Evolutionary conservation across 495 filamentous ascomycete species (phyloP), one percentile per base, ranked within the genome.

Genomic region (Cenococcum geophilum): DNA sequence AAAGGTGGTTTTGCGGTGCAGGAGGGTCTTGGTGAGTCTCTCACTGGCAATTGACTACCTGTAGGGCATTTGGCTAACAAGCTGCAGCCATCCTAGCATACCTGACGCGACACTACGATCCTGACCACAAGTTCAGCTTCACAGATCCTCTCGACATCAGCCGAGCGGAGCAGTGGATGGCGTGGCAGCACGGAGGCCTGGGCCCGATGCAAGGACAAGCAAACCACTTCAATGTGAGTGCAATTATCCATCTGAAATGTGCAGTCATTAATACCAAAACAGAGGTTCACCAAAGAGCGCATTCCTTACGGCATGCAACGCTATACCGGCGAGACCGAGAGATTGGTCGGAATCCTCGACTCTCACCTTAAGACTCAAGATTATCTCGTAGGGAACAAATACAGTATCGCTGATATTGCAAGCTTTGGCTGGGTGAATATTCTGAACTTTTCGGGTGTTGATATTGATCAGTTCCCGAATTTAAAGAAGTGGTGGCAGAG

Each of bases 191-290:
- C 45, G 73, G 71, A 5, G 73, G 73, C 1, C 56, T 75, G 1
- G 73, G 73, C 20, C 73, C 73, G 2, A 73, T 73, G 73, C 73
- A 74, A 59, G 72, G 70, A 1, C 70, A 74, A 53, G 68, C 69
- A 1, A 74, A 74, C 57, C 72, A 75, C 57, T 75, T 73, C 67
- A 70, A 68, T 59, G 59, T 62, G 42, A 12, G 59, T 51, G 4
- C 6, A 21, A 5, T 27, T 1, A 16, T 9, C 4, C 34, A 50
- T 34, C 10, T 12, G 1, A 35, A 1, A 22, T 16, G 4, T 10
- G 2, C 16, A 36, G 16, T 27, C 12, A 34, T 51, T 62, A 42
- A 62, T 37, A 22, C 21, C n/a, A 10, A 18, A 14, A 34, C 20
- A 67, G 60, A 68, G 72, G 23, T 61, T 70, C 45, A 60, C 71